These are phyloP conservation scores for Spatholobus suberectus DNA, from an alignment of 306 rosid species.

Conservation along the genomic window DNA sequence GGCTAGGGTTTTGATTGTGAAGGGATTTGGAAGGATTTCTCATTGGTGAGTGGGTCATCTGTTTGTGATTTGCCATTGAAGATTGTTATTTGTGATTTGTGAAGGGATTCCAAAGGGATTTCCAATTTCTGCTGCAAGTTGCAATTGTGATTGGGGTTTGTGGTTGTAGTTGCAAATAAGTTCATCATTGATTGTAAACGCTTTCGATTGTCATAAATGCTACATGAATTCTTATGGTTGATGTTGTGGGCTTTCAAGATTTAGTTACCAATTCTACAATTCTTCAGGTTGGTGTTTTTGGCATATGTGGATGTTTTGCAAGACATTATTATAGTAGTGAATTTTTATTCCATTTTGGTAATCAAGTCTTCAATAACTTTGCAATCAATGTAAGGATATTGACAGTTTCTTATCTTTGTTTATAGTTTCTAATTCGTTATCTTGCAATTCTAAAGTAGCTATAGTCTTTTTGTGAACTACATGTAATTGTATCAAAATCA, in stretches of 20 bases:
- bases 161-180: too few species aligned
- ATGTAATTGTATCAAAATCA: background rate
- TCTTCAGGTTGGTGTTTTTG: conserved; percentile 76
- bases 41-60: too few species aligned
- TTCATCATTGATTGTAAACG: too few species aligned
- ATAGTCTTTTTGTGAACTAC: conserved; percentile 1
- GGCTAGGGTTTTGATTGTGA: too few species aligned
- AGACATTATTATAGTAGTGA: background rate
- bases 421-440: background rate
- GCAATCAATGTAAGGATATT: conserved; percentile 19
- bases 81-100: too few species aligned
- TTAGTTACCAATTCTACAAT: conserved; percentile 72
- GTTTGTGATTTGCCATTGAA: too few species aligned
- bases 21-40: too few species aligned
- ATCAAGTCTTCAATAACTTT: background rate
- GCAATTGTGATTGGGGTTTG: too few species aligned
- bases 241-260: conserved; percentile 67
- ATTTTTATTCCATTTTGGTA: background rate
- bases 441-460: conserved; percentile 7
- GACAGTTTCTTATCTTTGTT: conserved; percentile 11
- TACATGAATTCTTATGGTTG: conserved; percentile 78
- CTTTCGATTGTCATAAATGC: conserved; percentile 73
- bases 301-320: background rate
- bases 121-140: too few species aligned
- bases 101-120: too few species aligned